phyloP scores from a whole-genome alignment of 2,329 filamentous ascomycete genomes.

The Sporothrix sp. region DNA sequence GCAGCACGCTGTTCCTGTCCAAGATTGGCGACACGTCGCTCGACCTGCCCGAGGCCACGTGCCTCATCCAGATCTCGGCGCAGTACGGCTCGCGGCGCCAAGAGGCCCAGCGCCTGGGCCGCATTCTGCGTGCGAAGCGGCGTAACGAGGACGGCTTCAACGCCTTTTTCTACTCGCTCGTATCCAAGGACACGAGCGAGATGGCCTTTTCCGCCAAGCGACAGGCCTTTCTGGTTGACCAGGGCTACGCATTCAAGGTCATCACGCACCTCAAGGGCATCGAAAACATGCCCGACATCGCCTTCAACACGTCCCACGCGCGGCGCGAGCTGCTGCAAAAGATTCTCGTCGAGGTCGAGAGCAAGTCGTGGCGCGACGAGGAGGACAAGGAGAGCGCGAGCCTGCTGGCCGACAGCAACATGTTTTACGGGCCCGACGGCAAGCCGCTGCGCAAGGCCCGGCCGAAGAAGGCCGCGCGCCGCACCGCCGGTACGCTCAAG shows the following conservation, averaged over 20 bases:
- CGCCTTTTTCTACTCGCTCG: constrained; percentile 95
- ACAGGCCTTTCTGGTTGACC: constrained; percentile 93
- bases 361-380: constrained; percentile 35
- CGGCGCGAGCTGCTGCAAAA: constrained; percentile 80
- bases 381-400: constrained; percentile 28
- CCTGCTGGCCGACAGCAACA: constrained; percentile 21
- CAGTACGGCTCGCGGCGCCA: constrained; percentile 96
- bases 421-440: constrained; percentile 29
- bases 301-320: constrained; percentile 69
- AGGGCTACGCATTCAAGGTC: constrained; percentile 98
- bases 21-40: constrained; percentile 99
- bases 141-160: constrained; percentile 98
- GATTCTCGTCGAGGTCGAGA: constrained; percentile 69
- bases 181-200: constrained; percentile 93
- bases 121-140: constrained; percentile 88
- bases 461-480: constrained; percentile 40
- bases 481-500: constrained; percentile 75
- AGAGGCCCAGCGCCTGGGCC: constrained; percentile 85
- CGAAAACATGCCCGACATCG: constrained; percentile 69
- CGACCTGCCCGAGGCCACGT: constrained; percentile 91
- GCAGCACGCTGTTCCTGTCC: constrained; percentile 95
- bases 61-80: constrained; percentile 92
- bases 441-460: constrained; percentile 21
- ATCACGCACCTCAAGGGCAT: constrained; percentile 93
- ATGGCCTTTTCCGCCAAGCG: constrained; percentile 97